Evolutionary conservation across 176 grass and related monocot species (phyloP).

Genomic region (Secale cereale): DNA sequence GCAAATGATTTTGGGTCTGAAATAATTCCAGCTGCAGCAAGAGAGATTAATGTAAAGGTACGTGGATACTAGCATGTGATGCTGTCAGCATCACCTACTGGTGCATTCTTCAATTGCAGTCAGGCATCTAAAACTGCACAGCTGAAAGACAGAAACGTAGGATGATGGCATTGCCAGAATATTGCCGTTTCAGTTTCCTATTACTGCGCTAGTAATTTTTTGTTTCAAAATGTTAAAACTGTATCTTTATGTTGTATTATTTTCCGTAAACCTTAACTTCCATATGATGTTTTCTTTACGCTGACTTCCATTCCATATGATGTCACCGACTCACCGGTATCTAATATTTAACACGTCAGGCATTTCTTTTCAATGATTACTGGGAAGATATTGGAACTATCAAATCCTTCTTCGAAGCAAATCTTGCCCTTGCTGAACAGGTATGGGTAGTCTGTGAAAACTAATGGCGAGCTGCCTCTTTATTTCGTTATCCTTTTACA

Average conservation of each 20-base stretch:
- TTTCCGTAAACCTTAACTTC: background rate
- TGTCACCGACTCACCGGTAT: background rate
- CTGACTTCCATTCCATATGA: background rate
- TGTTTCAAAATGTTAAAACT: background rate
- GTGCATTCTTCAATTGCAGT: background rate
- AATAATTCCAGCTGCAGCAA: constrained; percentile 87
- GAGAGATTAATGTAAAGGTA: constrained; percentile 72
- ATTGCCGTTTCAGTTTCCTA: background rate
- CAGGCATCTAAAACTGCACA: background rate
- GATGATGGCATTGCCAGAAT: background rate
- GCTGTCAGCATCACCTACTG: background rate
- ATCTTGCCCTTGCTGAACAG: constrained; percentile 78
- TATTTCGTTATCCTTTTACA: background rate
- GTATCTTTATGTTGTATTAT: background rate
- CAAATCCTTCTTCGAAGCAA: constrained; percentile 92
- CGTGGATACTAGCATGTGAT: background rate
- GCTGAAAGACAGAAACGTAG: background rate
- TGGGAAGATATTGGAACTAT: constrained; percentile 97
- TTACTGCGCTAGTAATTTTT: background rate
- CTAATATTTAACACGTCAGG: constrained; percentile 46
- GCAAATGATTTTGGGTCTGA: constrained; percentile 98
- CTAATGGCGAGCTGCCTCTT: background rate
- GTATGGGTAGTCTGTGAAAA: constrained; percentile 35
- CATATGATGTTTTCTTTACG: too few relatives aligned
- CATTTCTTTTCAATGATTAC: constrained; percentile 95